These are phyloP conservation scores for Psidium friedrichsthalianum DNA, from an alignment of 345 rosid species.

Conservation along the genomic window DNA sequence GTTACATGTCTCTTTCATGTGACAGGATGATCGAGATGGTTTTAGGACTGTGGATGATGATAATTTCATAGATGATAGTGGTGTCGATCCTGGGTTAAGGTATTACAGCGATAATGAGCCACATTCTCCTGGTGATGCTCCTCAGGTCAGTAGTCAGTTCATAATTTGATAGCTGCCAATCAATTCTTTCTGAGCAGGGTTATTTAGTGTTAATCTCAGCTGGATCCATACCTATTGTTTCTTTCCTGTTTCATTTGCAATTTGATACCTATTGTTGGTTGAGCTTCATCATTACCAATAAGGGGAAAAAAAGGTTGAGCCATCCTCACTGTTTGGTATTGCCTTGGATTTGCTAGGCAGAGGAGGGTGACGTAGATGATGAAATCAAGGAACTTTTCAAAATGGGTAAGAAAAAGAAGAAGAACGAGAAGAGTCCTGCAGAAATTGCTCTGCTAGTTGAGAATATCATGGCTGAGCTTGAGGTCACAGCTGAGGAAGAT, in stretches of 20 bases:
- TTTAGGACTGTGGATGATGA: conserved; percentile 81
- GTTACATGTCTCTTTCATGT: not conserved
- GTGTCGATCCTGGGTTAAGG: conserved; percentile 73
- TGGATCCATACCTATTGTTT: not conserved
- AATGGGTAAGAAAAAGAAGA: conserved; percentile 82
- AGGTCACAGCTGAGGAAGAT: conserved; percentile 90
- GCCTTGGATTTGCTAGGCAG: conserved; percentile 41
- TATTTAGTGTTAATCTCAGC: not conserved
- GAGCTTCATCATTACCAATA: not conserved
- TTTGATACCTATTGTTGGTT: not conserved
- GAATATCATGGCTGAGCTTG: conserved; percentile 96
- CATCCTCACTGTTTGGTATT: not conserved
- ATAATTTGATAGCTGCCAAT: not conserved
- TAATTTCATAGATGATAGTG: conserved; percentile 85
- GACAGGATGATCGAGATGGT: conserved; percentile 86
- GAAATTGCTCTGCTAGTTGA: conserved; percentile 82
- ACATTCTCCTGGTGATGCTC: conserved; percentile 53
- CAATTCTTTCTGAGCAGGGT: not conserved
- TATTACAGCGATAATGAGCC: conserved; percentile 62
- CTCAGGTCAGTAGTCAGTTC: conserved; percentile 37
- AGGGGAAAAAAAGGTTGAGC: not conserved
- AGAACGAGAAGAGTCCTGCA: conserved; percentile 81
- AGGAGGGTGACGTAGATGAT: conserved; percentile 84
- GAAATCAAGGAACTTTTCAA: conserved; percentile 79
- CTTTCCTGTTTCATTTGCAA: not conserved